phyloP scores from a whole-genome alignment of 192 early-diverging fungal species.

The Obelidium mucronatum region DNA sequence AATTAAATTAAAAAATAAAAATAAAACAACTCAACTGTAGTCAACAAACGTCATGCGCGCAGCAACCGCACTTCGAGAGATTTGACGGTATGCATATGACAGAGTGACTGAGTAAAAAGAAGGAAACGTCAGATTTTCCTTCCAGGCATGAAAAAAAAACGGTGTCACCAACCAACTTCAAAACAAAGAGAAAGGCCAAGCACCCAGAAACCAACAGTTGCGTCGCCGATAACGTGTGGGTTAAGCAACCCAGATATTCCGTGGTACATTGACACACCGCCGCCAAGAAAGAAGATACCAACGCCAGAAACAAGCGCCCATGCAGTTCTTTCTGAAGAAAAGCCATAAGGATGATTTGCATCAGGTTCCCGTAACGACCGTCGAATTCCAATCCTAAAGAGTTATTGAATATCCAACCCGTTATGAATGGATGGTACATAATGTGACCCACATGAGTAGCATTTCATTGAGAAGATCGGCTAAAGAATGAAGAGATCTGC shows the following conservation, averaged over 20 bases:
- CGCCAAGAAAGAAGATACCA: conserved; percentile 64
- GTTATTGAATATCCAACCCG: conserved; percentile 25
- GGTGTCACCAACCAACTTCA: conserved; percentile 47
- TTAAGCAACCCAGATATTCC: conserved; percentile 56
- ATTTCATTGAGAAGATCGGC: conserved; percentile 47
- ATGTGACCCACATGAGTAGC: conserved; percentile 8
- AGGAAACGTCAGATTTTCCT: background rate
- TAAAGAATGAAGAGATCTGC: conserved; percentile 54
- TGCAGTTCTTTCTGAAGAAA: conserved; percentile 59
- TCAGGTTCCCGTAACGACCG: conserved; percentile 55
- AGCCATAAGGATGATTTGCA: conserved; percentile 63
- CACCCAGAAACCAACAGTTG: conserved; percentile 47
- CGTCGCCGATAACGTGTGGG: conserved; percentile 50
- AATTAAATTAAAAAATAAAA: too few species aligned
- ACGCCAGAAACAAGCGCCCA: conserved; percentile 64
- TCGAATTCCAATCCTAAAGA: conserved; percentile 49
- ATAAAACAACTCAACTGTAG: conserved; percentile 35
- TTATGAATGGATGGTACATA: background rate
- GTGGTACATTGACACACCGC: conserved; percentile 63
- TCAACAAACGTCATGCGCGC: conserved; percentile 44
- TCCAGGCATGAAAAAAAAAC: background rate
- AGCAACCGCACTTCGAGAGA: conserved; percentile 44
- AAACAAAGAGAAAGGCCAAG: conserved; percentile 55
- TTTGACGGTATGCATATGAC: conserved; percentile 54
- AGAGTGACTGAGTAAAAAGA: conserved; percentile 41